phyloP scores from a whole-genome alignment of 345 rosid genomes.

The Eucalyptus guilfoylei region DNA sequence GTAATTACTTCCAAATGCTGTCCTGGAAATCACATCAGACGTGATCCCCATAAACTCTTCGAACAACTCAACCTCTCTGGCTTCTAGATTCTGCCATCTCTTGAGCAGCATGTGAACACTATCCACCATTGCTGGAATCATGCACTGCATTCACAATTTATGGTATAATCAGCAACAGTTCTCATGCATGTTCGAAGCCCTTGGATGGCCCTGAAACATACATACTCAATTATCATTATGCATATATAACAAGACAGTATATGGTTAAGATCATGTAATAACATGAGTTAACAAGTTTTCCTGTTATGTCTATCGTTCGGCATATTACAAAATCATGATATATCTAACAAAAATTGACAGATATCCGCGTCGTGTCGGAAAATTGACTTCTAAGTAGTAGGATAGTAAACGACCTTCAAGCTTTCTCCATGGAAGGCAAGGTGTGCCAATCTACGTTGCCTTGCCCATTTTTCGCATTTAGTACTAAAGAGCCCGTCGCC shows the following conservation, averaged over 20 bases:
- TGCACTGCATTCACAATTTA: not conserved
- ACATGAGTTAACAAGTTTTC: no score
- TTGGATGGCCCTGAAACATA: no score
- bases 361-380: rapidly evolving
- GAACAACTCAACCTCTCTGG: slow-evolving; percentile 21
- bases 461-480: slow-evolving; percentile 22
- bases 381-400: not conserved
- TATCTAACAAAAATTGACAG: not conserved
- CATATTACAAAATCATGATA: no score
- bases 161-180: not conserved
- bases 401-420: slow-evolving; percentile 6
- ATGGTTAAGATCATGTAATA: no score
- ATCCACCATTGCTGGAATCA: slow-evolving; percentile 18
- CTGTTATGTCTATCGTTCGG: no score
- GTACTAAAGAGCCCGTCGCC: slow-evolving; percentile 23
- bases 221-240: no score
- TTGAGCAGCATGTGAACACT: slow-evolving; percentile 28
- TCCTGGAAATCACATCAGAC: slow-evolving; percentile 31
- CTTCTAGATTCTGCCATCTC: slow-evolving; percentile 19
- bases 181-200: not conserved
- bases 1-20: slow-evolving; percentile 38
- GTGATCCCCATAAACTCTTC: slow-evolving; percentile 21
- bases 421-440: slow-evolving; percentile 32
- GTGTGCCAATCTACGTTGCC: slow-evolving; percentile 25
- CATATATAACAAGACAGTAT: no score